phyloP scores from a whole-genome alignment of 441 rosid species.

The Macaranga tanarius region DNA sequence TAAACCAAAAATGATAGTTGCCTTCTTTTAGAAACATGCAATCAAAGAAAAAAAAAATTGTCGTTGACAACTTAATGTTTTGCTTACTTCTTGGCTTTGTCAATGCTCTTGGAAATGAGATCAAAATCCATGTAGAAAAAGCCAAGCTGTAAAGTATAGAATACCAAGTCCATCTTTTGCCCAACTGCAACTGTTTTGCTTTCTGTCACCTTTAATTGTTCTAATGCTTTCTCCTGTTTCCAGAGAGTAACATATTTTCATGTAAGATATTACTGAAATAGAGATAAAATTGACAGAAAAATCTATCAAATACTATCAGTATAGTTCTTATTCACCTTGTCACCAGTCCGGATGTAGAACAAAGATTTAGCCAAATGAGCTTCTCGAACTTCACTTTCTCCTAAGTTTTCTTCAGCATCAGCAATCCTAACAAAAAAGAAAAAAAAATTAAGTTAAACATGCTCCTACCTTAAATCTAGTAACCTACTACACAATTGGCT shows the following conservation, averaged over 20 bases:
- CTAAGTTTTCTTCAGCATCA: conserved; percentile 96
- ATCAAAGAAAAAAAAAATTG: conserved; percentile 5
- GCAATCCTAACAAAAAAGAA: conserved; percentile 82
- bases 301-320: not conserved
- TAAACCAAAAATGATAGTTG: conserved; percentile 11
- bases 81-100: conserved; percentile 83
- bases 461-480: not conserved
- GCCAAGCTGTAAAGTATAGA: conserved; percentile 80
- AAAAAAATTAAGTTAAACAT: not conserved
- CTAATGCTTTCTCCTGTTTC: conserved; percentile 84
- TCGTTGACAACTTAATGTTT: conserved; percentile 17
- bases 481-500: not conserved
- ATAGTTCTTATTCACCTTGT: conserved; percentile 55
- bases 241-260: conserved; percentile 16
- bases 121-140: conserved; percentile 96
- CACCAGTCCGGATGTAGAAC: conserved; percentile 80
- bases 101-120: conserved; percentile 89
- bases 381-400: conserved; percentile 99
- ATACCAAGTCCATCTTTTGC: conserved; percentile 96
- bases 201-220: conserved; percentile 90
- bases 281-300: conserved; percentile 15
- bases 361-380: conserved; percentile 97
- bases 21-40: conserved; percentile 2
- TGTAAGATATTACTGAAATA: conserved; percentile 12
- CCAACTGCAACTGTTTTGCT: conserved; percentile 98